Conservation (phyloP, 768 basidiomycete genomes). For the Lactarius psammicola region DNA sequence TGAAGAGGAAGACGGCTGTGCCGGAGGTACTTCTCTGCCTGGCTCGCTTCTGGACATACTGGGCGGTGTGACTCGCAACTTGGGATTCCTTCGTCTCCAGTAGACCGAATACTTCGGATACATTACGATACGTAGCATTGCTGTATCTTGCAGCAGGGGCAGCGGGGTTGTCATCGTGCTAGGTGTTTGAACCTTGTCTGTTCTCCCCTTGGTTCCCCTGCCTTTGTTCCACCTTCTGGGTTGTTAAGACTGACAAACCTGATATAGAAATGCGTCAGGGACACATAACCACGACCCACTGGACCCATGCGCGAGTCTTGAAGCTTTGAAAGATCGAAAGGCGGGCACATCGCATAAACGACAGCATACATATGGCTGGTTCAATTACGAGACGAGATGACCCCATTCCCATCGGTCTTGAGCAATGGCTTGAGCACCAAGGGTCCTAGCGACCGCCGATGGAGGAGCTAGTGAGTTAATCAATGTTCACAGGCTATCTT, state of each 20-base stretch:
- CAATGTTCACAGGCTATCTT: too few relatives aligned
- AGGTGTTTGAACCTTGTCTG: too few relatives aligned
- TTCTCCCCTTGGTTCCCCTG: too few relatives aligned
- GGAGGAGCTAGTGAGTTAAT: neutral
- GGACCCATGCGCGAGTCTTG: neutral
- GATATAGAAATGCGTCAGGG: neutral
- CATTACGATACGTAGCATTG: neutral
- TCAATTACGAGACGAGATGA: neutral
- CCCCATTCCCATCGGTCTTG: neutral
- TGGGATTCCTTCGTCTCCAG: neutral
- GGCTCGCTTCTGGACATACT: neutral
- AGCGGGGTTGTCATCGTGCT: too few relatives aligned
- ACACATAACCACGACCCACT: neutral
- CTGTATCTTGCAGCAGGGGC: neutral
- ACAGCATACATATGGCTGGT: neutral
- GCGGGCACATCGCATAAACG: too few relatives aligned
- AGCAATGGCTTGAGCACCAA: neutral
- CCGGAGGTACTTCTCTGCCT: neutral
- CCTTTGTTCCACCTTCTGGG: neutral
- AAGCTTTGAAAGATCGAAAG: too few relatives aligned
- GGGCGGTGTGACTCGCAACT: neutral
- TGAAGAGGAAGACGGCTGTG: neutral
- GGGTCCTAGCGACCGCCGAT: neutral
- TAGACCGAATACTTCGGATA: neutral
- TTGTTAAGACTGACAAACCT: neutral